phyloP scores from a whole-genome alignment of 2,329 filamentous ascomycete genomes.

The Colletotrichum graminicola region DNA sequence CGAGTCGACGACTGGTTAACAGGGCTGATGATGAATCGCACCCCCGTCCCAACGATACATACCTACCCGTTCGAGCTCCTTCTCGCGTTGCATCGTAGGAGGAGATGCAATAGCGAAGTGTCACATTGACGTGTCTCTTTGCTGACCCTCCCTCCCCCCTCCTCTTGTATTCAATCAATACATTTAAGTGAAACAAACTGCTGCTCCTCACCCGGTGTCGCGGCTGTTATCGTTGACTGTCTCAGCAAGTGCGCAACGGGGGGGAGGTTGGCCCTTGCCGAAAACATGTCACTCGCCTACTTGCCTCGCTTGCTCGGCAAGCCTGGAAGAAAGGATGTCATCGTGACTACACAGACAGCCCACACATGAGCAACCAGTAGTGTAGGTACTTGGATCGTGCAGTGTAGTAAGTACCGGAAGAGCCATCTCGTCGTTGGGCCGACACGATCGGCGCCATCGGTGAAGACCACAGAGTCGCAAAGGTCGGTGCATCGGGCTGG shows the following conservation, averaged over 20 bases:
- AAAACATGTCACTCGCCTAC: neutral
- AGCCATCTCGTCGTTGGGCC: constrained; percentile 21
- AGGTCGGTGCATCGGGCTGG: constrained; percentile 3
- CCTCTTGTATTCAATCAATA: constrained; percentile 1
- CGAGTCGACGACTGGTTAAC: constrained; percentile 9
- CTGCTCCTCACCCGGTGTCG: constrained; percentile 27
- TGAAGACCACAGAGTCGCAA: neutral
- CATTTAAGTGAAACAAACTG: constrained; percentile 32
- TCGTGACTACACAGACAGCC: neutral
- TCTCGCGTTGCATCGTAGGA: neutral
- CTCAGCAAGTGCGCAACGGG: neutral
- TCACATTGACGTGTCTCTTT: constrained; percentile 7
- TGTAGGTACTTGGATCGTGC: too few relatives aligned
- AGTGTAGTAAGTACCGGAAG: too few relatives aligned
- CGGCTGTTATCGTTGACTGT: constrained; percentile 20
- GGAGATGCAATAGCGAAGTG: neutral
- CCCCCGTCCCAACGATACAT: constrained; percentile 17
- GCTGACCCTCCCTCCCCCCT: neutral
- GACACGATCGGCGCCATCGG: constrained; percentile 11
- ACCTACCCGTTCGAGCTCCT: constrained; percentile 10
- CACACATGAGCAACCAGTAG: neutral
- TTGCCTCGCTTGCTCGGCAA: neutral
- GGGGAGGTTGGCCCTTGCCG: constrained; percentile 5
- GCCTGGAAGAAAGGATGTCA: neutral
- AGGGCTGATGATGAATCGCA: constrained; percentile 19